Conservation (phyloP, 495 filamentous ascomycete genomes). For the Letharia lupina region DNA sequence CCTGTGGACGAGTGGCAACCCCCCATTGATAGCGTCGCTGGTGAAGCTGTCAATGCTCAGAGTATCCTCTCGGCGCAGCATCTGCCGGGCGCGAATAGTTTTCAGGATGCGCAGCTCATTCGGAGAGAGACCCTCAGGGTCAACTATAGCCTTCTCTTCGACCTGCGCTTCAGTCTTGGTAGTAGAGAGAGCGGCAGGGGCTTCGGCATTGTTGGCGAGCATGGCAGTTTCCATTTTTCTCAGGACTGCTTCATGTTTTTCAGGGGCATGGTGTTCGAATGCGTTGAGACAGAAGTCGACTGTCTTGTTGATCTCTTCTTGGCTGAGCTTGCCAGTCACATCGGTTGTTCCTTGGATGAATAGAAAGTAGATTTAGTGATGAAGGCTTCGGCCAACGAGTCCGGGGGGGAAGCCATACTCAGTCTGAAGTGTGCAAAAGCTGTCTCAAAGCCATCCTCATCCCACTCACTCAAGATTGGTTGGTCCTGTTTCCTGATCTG, state of each 20-base stretch:
- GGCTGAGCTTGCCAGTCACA: slow-evolving; percentile 28
- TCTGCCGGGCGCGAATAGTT: slow-evolving; percentile 27
- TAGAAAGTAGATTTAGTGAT: not conserved
- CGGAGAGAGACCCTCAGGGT: slow-evolving; percentile 3
- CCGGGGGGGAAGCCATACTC: slow-evolving; percentile 27
- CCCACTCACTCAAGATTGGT: slow-evolving; percentile 31
- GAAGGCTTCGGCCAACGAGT: not conserved
- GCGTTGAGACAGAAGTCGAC: slow-evolving; percentile 35
- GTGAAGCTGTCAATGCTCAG: slow-evolving; percentile 32
- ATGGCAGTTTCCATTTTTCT: slow-evolving; percentile 23
- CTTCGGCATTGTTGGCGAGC: not conserved
- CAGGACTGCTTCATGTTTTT: slow-evolving; percentile 23
- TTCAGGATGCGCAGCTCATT: slow-evolving; percentile 32
- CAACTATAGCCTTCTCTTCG: not conserved
- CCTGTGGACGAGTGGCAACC: slow-evolving; percentile 26
- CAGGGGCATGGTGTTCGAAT: slow-evolving; percentile 24
- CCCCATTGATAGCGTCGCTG: slow-evolving; percentile 32
- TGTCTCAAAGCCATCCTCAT: slow-evolving; percentile 39
- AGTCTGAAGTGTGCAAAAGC: slow-evolving; percentile 40
- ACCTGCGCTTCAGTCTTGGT: slow-evolving; percentile 8
- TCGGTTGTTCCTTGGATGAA: slow-evolving; percentile 40
- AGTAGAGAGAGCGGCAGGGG: not conserved
- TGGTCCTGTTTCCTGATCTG: slow-evolving; percentile 38
- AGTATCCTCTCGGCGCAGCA: slow-evolving; percentile 27
- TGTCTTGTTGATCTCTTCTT: slow-evolving; percentile 31